Base-by-base conservation (phyloP, 192 early-diverging fungal species). In the Coemansia sp. region DNA sequence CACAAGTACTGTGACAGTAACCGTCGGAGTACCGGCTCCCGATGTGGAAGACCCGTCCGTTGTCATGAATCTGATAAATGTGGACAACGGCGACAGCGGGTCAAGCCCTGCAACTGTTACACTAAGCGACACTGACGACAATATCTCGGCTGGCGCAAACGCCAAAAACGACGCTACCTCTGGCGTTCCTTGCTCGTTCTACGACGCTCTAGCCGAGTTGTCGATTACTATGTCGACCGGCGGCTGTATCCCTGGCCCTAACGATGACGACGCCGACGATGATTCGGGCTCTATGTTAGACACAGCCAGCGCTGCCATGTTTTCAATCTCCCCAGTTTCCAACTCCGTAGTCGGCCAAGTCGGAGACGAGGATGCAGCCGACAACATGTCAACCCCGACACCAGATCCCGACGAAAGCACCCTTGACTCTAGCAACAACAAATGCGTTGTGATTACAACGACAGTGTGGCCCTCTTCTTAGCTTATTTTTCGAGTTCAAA, bases 41-140 rank as follows among this genome's bases (percentile, higher is more conserved):
- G 8, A 3, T 19, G 33, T 40, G 9, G 65, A 19, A n/a, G 46
- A 66, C 34, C 15, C 38, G 0, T 36, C 43, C 7, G 35, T n/a
- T 3, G 36, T 66, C 1, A 59, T 66, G 57, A 6, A 15, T 2
- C 46, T 35, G 15, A 66, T 66, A 17, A 53, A 46, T 9, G 63
- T 57, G 14, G 33, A 8, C 55, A n/a, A 57, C n/a, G 34, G 4
- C 19, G 9, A 52, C 9, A 25, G 23, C 9, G 15, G 4, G 14
- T 48, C 45, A 48, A 7, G 14, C 2, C 20, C 1, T 9, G 15
- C 8, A 6, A 13, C 33, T 36, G 7, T 35, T n/a, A 57, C 55
- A 5, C 15, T 33, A 15, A 4, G 9, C 15, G 34, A 35, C 55
- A 34, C 2, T 2, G 14, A 17, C 13, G 42, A 13, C 14, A 13